These are phyloP conservation scores for Xylariaceae sp. DNA, from an alignment of 2,329 filamentous ascomycete genomes.

Conservation along the genomic window DNA sequence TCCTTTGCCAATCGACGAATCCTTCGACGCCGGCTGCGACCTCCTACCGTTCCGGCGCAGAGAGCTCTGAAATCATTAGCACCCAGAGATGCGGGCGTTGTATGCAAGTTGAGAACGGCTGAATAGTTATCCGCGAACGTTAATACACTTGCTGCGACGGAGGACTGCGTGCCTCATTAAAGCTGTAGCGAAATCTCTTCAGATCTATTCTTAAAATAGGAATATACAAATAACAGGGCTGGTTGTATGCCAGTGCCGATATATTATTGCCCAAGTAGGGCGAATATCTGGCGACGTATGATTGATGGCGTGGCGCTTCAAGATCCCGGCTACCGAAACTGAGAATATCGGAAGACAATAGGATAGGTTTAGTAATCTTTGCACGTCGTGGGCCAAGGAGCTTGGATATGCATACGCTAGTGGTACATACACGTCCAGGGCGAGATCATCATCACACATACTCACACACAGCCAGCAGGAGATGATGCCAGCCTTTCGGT, in stretches of 20 bases:
- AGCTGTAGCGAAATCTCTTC: not conserved
- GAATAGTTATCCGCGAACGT: not conserved
- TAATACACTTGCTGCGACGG: not conserved
- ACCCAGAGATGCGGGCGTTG: not conserved
- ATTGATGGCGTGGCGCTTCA: not conserved
- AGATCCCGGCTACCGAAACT: not conserved
- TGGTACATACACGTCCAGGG: conserved; percentile 2
- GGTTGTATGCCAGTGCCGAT: not conserved
- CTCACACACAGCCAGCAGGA: not conserved
- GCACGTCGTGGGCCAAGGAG: not conserved
- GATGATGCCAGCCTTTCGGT: conserved; percentile 12
- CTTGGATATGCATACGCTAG: not conserved
- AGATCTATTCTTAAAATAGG: not conserved
- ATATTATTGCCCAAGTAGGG: not conserved
- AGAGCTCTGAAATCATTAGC: not conserved
- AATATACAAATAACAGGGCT: not conserved
- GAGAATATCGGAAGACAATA: no score
- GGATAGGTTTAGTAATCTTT: no score
- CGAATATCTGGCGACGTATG: not conserved
- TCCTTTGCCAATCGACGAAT: conserved; percentile 2
- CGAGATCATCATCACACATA: conserved; percentile 7
- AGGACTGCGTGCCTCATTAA: not conserved
- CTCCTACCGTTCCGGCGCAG: not conserved
- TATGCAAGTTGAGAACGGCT: not conserved
- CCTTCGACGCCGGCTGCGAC: not conserved